These are phyloP conservation scores for Sclerospora graminicola DNA, from an alignment of 352 stramenopile genomes.

Conservation along the genomic window DNA sequence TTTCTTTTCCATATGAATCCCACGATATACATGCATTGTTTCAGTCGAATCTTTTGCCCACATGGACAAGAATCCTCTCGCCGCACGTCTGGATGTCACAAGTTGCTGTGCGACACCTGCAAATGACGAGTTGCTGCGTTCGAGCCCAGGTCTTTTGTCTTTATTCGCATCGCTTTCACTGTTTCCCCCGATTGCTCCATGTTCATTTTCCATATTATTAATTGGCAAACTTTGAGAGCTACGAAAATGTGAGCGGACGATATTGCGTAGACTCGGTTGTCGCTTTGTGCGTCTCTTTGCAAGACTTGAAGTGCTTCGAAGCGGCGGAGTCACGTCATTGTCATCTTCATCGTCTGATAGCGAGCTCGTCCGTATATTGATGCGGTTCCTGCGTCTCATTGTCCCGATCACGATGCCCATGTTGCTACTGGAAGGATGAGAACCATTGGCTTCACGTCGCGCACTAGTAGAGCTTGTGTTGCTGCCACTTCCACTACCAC, in stretches of 20 bases:
- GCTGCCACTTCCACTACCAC: conserved; percentile 36
- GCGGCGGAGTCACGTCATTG: conserved; percentile 8
- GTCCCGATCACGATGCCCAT: conserved; percentile 31
- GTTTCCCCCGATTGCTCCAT: background rate
- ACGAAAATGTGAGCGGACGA: conserved; percentile 52
- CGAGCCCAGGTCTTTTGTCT: conserved; percentile 3
- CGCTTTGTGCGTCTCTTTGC: conserved; percentile 23
- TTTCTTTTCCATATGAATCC: conserved; percentile 87
- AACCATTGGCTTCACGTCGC: conserved; percentile 9
- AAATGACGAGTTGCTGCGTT: conserved; percentile 45
- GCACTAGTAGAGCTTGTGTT: conserved; percentile 18
- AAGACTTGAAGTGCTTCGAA: conserved; percentile 1
- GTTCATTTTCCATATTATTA: background rate
- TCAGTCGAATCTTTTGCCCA: conserved; percentile 42
- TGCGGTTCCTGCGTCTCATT: conserved; percentile 26
- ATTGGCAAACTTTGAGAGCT: conserved; percentile 21
- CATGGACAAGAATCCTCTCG: conserved; percentile 64
- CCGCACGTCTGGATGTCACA: conserved; percentile 57
- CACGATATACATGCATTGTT: conserved; percentile 57
- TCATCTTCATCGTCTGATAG: conserved; percentile 24
- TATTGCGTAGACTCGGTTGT: conserved; percentile 48
- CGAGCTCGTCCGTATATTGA: conserved; percentile 16
- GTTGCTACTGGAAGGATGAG: conserved; percentile 21
- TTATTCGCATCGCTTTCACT: background rate
- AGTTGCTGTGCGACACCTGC: conserved; percentile 67